Base-by-base conservation (phyloP, 495 filamentous ascomycete genomes). In the Aspergillus nidulans region DNA sequence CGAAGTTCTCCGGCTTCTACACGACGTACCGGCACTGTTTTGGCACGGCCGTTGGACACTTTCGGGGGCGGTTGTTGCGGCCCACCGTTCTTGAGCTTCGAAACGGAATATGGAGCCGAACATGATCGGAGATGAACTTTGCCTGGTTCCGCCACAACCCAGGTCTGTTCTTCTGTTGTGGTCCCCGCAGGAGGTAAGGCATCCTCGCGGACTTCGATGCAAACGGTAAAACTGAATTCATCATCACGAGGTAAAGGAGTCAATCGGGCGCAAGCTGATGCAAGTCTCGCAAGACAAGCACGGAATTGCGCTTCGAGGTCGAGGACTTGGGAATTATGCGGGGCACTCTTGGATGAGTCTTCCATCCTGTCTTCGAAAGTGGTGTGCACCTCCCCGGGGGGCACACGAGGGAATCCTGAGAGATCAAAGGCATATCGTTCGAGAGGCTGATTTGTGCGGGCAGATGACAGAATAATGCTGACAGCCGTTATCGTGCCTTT, bases 391-490 rank as follows among this genome's bases (percentile, higher is more conserved):
- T 82, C 79, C 50, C 68, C 68, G 25, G 67, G 59, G 30, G 78
- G 75, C 8, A 88, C 78, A 28, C 71, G 74, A 0, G 94, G 94
- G 61, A 96, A 95, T 16, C 70, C 71, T 49, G 81, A 78, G 19
- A 94, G 79, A 72, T 95, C 89, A 67, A 96, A 92, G 58, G 95
- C 75, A 81, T 85, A 96, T 54, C 92, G 83, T 67, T 97, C 94
- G 66, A 94, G 73, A 38, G 73, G 77, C 47, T 65, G 69, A 52
- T 77, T 79, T 57, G 73, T 72, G 60, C 75, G 76, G 51, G 76
- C 64, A 53, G 78, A 78, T 75, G 86, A 89, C 63, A 95, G 81
- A 15, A 94, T 86, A 43, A 95, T 77, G 53, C 83, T 89, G 57
- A 94, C 80, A 58, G 83, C 75, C 42, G 81, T 79, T 51, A 95